Evolutionary conservation across 2,329 filamentous ascomycete genomes (phyloP), one percentile per base, ranked within the genome.

Genomic region (Monosporascus sp.): DNA sequence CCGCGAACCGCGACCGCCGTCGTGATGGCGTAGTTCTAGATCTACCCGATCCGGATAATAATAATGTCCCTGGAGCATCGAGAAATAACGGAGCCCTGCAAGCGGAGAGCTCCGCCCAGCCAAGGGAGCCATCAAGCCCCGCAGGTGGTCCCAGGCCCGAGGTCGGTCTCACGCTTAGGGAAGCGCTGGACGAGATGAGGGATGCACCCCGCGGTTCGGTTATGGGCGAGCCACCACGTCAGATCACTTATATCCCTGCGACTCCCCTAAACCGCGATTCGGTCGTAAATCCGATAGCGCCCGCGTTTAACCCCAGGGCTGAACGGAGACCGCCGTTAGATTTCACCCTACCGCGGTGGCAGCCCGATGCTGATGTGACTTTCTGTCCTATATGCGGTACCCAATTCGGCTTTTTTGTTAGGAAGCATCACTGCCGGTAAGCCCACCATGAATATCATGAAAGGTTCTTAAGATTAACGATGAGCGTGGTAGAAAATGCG

Each of bases 381-480:
- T 80, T 85, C 57, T 97, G 93, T 68, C 90, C 91, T 2, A 96
- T 97, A 54, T 97, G 93, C 67, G 76, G 78, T 50, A 82, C 81
- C 1, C 82, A 85, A 48, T 97, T 97, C 66, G 89, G 83, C 67
- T 87, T 96, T 62, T 90, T 91, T 74, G 86, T 90, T 66, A 81
- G 93, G 58, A 95, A 95, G 68, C 93, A 97, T 72, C 93, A 97
- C 68, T 97, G 93, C 78, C 84, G 92, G 81, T 87, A 74, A 48
- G 81, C 72, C 11, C 50, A 40, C 40, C 31, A 31, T 28, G 14
- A 18, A 4, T 15, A 15, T 17, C 7, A 43, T 20, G 9, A 37
- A 20, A 14, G 24, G 3, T 38, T 17, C 17, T 17, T 26, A 20
- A 38, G 45, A 22, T 50, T 59, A 54, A 60, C 37, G 46, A 24